Evolutionary conservation across 192 early-diverging fungal species (phyloP).

Genomic region (Gaertneriomyces sp.): DNA sequence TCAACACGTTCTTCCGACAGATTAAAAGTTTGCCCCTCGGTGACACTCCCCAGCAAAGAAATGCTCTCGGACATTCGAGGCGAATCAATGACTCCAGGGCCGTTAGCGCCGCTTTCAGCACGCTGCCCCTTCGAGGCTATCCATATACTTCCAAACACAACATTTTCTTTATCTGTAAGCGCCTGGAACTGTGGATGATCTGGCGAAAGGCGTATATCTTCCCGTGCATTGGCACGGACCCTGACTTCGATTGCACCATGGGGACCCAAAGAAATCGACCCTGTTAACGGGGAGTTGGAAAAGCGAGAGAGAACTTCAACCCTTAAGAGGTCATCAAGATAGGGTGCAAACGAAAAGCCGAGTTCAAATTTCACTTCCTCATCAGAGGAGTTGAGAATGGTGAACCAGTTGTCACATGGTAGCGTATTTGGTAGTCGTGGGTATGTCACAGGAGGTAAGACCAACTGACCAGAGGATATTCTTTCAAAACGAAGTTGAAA

Average conservation of each 20-base stretch:
- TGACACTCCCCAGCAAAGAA: conserved; percentile 59
- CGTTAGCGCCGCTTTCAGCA: conserved; percentile 14
- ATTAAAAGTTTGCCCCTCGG: conserved; percentile 66
- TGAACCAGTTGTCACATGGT: conserved; percentile 81
- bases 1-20: conserved; percentile 66
- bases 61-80: conserved; percentile 57
- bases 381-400: conserved; percentile 67
- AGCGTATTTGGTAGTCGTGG: conserved; percentile 50
- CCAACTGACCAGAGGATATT: conserved; percentile 59
- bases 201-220: conserved; percentile 54
- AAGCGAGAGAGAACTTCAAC: conserved; percentile 75
- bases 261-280: conserved; percentile 61
- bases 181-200: conserved; percentile 44
- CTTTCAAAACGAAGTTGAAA: conserved; percentile 76
- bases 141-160: conserved; percentile 67
- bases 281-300: conserved; percentile 74
- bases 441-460: conserved; percentile 69
- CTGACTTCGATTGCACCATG: conserved; percentile 66
- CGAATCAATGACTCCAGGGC: neutral
- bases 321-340: conserved; percentile 58
- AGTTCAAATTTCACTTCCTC: conserved; percentile 79
- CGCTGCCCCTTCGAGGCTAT: conserved; percentile 53
- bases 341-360: conserved; percentile 57
- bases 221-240: conserved; percentile 62
- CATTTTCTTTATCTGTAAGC: conserved; percentile 57